Percentiles rank a stretch among this genome's conserved stretches.
Conservation (phyloP, 495 filamentous ascomycete species). For the Gamarada debralockiae region DNA sequence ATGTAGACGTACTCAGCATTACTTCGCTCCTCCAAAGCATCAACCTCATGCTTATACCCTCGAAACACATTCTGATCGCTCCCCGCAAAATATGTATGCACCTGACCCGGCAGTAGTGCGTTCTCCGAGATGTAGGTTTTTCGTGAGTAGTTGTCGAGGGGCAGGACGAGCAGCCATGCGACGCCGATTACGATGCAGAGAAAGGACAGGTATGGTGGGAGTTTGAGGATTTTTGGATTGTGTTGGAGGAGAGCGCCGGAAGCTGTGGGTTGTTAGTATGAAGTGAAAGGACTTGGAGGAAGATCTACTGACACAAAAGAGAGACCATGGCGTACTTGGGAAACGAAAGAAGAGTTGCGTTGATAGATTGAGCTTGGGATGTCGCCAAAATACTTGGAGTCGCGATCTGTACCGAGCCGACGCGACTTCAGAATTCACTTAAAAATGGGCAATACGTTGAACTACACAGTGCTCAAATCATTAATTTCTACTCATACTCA, state of each 20-base stretch:
- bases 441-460: too few relatives aligned
- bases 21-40: constrained; percentile 50
- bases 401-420: too few relatives aligned
- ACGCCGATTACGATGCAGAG: constrained; percentile 86
- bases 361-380: neutral
- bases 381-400: too few relatives aligned
- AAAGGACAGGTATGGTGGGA: constrained; percentile 79
- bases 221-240: constrained; percentile 65
- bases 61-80: constrained; percentile 94
- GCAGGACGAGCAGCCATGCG: constrained; percentile 90
- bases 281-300: neutral
- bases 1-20: constrained; percentile 42
- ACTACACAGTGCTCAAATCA: neutral
- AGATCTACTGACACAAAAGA: constrained; percentile 17
- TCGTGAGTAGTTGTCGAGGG: constrained; percentile 87
- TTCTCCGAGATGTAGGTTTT: constrained; percentile 97
- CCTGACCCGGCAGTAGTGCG: constrained; percentile 90
- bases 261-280: constrained; percentile 31
- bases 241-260: constrained; percentile 50
- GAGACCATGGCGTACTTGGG: constrained; percentile 16
- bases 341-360: neutral
- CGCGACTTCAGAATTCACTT: neutral
- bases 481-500: constrained; percentile 1
- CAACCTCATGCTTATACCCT: constrained; percentile 83
- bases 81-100: constrained; percentile 95